Conservation (phyloP, 2,329 filamentous ascomycete genomes). For the Colletotrichum shisoi region DNA sequence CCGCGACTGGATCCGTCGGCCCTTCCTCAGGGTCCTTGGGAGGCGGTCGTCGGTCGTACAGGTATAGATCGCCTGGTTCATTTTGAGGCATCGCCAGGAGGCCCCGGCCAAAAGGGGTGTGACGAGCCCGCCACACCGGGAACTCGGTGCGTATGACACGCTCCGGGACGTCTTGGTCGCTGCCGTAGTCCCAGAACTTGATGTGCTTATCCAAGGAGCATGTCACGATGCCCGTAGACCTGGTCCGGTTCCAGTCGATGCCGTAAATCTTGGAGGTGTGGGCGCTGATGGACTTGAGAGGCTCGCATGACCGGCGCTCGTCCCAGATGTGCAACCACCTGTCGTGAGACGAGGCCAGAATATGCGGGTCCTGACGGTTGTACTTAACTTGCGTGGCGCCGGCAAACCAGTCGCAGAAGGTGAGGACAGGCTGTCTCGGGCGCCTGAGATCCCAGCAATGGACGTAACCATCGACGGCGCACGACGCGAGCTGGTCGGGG, state of each 20-base stretch:
- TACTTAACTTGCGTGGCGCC: slow-evolving; percentile 96
- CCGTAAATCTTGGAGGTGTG: slow-evolving; percentile 95
- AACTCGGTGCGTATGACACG: slow-evolving; percentile 82
- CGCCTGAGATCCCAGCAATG: slow-evolving; percentile 89
- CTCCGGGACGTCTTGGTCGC: slow-evolving; percentile 70
- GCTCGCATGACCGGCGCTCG: slow-evolving; percentile 77
- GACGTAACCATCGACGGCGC: slow-evolving; percentile 90
- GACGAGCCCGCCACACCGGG: slow-evolving; percentile 88
- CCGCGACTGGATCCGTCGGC: slow-evolving; percentile 59
- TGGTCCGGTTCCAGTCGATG: slow-evolving; percentile 88
- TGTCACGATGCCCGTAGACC: slow-evolving; percentile 76
- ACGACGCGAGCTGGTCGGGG: slow-evolving; percentile 87
- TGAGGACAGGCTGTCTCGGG: slow-evolving; percentile 75
- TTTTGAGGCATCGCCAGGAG: slow-evolving; percentile 91
- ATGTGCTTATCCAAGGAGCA: slow-evolving; percentile 92
- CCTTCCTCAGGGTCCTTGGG: slow-evolving; percentile 56
- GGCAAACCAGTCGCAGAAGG: slow-evolving; percentile 91
- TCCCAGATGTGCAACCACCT: slow-evolving; percentile 91
- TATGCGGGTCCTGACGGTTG: slow-evolving; percentile 85
- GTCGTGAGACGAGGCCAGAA: slow-evolving; percentile 91
- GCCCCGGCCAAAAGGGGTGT: slow-evolving; percentile 88
- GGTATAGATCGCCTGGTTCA: slow-evolving; percentile 81
- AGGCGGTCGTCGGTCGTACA: slow-evolving; percentile 74
- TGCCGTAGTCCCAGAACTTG: slow-evolving; percentile 86
- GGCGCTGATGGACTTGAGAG: slow-evolving; percentile 83